Evolutionary conservation across 2,329 filamentous ascomycete genomes (phyloP), one percentile per base, ranked within the genome.

Genomic region (Clonostachys sp.): DNA sequence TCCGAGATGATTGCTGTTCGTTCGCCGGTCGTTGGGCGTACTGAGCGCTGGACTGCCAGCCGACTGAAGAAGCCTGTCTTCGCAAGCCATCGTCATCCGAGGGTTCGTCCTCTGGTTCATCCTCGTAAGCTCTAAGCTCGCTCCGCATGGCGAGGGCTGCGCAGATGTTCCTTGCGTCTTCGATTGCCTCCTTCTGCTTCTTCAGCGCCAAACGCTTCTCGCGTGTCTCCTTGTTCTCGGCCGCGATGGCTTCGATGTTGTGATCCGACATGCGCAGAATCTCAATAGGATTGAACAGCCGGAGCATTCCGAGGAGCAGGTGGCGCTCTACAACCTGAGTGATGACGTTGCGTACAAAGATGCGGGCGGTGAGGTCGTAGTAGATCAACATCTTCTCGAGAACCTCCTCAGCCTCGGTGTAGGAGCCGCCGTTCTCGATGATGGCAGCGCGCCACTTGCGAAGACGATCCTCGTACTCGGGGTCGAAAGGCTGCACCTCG

Each of bases 361-460:
- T 73, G 56, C 75, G 73, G 7, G 73, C 72, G 3, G 74, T 74
- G 9, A 78, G 66, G 38, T 78, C 74, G 51, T 78, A 78, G 62
- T 75, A 78, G 51, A 78, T 78, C 45, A 78, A 63, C 75, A 77
- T 78, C 65, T 78, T 78, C 58, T 78, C 75, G 24, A 77, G 55
- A 0, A 78, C 74, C 57, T 78, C 74, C 49, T 78, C 72, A 0
- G 75, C 74, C 48, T 78, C 74, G 3, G 68, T 71, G 53, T 74
- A 77, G 0, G 65, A 66, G 24, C 67, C 70, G 1, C 72, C 73
- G 7, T 75, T 67, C 50, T 68, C 61, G 1, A 67, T 68, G 1
- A 64, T 59, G 7, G 68, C 61, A 0, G 62, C 61, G 6, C 75
- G 72, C 74, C 74, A 78, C 47, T 62, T 67, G 30, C 69, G 62